Base-by-base conservation (phyloP, 805 yeast genomes). In the Lachancea meyersii region DNA sequence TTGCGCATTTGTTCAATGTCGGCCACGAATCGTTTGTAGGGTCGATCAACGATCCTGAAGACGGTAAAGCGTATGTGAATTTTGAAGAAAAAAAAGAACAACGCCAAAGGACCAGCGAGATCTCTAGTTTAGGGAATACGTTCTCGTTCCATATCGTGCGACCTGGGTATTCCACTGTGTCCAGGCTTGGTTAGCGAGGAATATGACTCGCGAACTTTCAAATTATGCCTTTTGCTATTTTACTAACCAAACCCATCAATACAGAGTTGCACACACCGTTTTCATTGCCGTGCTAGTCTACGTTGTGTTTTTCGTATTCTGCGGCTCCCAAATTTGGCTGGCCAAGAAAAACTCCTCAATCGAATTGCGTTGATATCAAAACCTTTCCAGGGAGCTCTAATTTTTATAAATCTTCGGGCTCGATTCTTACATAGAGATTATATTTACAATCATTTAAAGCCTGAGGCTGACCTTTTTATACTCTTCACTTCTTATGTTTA, bases 11-110 rank as follows among this genome's bases (percentile, higher is more conserved):
- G 49, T 91, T 93, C 70, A 72, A 82, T 53, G 70, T 69, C 27
- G 85, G 80, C 51, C 94, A 86, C 62, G 97, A 91, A 68, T 75
- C 94, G 17, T 82, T 91, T 84, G 81, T 88, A 69, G 98, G 98
- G 4, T 85, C 96, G 31, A 78, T 79, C 47, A 80, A 73, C 53
- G 96, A 89, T 60, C 98, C 98, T 11, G 86, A 77, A 52, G 93
- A 93, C 60, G 97, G 97, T 13, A 79, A 79, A 49, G 95, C 93
- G 75, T 58, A 58, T 57, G 63, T 58, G 28, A 68, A 8, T n/a
- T 11, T 6, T 31, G 13, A 17, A 5, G 21, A 17, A 16, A 31
- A 14, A 17, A 31, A 17, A 13, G 35, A 10, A 20, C 8, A 23
- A 23, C 26, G 10, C 9, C 6, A 10, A 10, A 7, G 10, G 6